Conservation (phyloP, 768 basidiomycete genomes). For the Podaxis sp. region DNA sequence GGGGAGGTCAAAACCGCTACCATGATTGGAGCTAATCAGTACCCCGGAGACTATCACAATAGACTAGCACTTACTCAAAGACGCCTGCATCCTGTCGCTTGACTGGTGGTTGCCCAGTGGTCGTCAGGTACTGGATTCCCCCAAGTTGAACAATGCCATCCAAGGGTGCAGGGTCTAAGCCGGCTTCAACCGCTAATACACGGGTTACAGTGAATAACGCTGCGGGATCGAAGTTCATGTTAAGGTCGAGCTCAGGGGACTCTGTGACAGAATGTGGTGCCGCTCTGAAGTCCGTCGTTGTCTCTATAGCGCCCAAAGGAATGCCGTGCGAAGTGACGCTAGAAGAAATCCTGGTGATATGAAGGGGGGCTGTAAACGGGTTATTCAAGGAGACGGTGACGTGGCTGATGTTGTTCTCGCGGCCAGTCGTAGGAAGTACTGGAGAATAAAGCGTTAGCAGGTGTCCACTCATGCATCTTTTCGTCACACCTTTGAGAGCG, state of each 20-base stretch:
- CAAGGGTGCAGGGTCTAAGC: constrained; percentile 56
- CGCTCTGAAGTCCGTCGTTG: constrained; percentile 48
- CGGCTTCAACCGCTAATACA: constrained; percentile 63
- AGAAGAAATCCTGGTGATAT: constrained; percentile 58
- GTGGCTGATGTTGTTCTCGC: constrained; percentile 60
- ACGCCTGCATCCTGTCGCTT: constrained; percentile 42
- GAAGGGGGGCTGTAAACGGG: constrained; percentile 62
- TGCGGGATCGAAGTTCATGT: constrained; percentile 68
- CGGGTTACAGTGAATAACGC: constrained; percentile 72
- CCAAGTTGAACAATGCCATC: constrained; percentile 67
- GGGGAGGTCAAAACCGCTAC: constrained; percentile 62
- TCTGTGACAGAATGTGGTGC: constrained; percentile 52
- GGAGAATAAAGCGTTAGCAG: constrained; percentile 4
- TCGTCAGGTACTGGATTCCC: constrained; percentile 60
- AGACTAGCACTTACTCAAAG: constrained; percentile 45
- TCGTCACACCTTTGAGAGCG: constrained; percentile 47
- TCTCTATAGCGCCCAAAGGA: constrained; percentile 58
- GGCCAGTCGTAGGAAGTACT: constrained; percentile 68
- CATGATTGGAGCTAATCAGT: not conserved
- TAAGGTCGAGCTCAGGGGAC: constrained; percentile 57
- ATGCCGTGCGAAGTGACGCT: constrained; percentile 65
- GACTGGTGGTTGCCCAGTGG: constrained; percentile 28
- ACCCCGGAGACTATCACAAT: not conserved
- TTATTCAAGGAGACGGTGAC: constrained; percentile 63
- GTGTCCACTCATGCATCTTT: not conserved